These are phyloP conservation scores for Bipolaris victoriae DNA, from an alignment of 2,329 filamentous ascomycete genomes.

Conservation along the genomic window DNA sequence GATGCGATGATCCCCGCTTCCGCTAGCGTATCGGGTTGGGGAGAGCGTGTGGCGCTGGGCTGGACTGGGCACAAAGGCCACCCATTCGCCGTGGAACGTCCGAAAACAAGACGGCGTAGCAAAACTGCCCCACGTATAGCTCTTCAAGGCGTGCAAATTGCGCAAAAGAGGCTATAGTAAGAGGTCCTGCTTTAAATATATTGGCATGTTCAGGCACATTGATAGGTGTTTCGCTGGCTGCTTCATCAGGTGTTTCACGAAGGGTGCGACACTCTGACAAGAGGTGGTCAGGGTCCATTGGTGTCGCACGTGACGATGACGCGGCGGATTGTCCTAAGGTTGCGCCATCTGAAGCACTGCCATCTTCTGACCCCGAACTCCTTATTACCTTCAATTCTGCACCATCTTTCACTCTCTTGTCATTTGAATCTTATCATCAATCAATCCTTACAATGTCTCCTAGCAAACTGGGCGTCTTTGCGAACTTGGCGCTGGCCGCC, in stretches of 20 bases:
- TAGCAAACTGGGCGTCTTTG: slow-evolving; percentile 41
- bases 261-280: slow-evolving; percentile 14
- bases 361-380: slow-evolving; percentile 21
- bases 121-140: background rate
- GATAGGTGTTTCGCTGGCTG: background rate
- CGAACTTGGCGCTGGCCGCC: slow-evolving; percentile 47
- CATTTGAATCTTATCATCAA: slow-evolving; percentile 20
- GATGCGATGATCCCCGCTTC: background rate
- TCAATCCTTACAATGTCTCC: slow-evolving; percentile 35
- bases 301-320: slow-evolving; percentile 19
- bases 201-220: background rate
- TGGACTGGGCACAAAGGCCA: too few relatives aligned
- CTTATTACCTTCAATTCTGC: slow-evolving; percentile 19
- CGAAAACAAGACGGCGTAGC: background rate
- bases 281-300: slow-evolving; percentile 8
- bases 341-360: slow-evolving; percentile 17
- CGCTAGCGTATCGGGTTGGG: background rate
- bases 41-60: background rate
- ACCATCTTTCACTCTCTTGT: slow-evolving; percentile 16
- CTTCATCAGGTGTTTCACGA: slow-evolving; percentile 15
- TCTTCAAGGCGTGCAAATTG: background rate
- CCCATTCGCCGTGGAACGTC: background rate
- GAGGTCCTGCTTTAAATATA: background rate
- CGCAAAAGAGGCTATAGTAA: background rate
- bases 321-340: slow-evolving; percentile 13